A percentile compares a stretch with the other conserved stretches of the same genome.
Conservation (phyloP, 768 basidiomycete species). For the Boletus fagicola region DNA sequence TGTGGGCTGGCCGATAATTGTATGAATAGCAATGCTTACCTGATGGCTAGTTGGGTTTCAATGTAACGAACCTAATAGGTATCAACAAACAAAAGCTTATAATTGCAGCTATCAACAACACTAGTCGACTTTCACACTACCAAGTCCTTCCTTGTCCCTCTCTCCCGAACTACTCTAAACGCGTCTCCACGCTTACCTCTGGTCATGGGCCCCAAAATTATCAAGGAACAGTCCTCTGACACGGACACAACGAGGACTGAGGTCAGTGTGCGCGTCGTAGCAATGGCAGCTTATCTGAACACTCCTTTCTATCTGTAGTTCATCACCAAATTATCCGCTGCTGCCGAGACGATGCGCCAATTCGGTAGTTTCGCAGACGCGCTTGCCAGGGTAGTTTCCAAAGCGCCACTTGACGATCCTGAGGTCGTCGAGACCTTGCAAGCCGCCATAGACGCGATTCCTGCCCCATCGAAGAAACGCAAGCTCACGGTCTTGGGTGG, state of each 20-base stretch:
- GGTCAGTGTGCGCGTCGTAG: slow-evolving; percentile 24
- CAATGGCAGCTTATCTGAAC: slow-evolving; percentile 18
- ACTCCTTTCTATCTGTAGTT: slow-evolving; percentile 43
- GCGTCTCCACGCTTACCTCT: slow-evolving; percentile 22
- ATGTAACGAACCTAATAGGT: slow-evolving; percentile 35
- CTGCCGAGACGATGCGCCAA: slow-evolving; percentile 63
- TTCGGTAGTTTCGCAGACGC: slow-evolving; percentile 60
- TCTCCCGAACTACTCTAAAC: slow-evolving; percentile 23
- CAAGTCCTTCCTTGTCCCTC: slow-evolving; percentile 39
- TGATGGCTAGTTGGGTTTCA: slow-evolving; percentile 40
- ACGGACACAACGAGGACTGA: slow-evolving; percentile 30
- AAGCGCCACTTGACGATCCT: slow-evolving; percentile 35
- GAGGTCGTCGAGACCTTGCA: slow-evolving; percentile 30
- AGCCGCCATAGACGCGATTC: slow-evolving; percentile 31
- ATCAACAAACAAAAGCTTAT: slow-evolving; percentile 42
- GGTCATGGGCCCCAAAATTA: slow-evolving; percentile 26
- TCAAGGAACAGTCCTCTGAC: slow-evolving; percentile 28
- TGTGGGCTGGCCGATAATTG: slow-evolving; percentile 14
- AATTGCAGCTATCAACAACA: slow-evolving; percentile 39
- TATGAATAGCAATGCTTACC: slow-evolving; percentile 30
- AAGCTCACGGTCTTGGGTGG: slow-evolving; percentile 37
- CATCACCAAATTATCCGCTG: slow-evolving; percentile 48
- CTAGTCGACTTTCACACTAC: slow-evolving; percentile 40
- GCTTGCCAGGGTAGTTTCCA: slow-evolving; percentile 51
- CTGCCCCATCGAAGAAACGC: slow-evolving; percentile 48